Conservation (phyloP, 225 moss, liverwort and hornwort species). For the Antitrichia curtipendula region DNA sequence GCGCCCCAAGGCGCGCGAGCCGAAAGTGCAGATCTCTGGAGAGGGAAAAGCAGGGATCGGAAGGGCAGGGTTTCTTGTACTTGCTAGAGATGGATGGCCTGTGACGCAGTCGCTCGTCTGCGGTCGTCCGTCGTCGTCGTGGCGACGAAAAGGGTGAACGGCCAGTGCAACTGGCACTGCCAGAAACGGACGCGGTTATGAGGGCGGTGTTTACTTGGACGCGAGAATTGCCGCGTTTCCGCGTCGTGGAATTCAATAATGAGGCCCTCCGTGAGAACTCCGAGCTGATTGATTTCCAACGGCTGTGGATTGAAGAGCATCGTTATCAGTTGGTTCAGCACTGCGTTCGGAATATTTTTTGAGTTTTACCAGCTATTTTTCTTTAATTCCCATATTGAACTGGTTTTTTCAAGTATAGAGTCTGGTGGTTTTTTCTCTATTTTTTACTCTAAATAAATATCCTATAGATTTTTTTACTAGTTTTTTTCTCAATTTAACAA, state of each 20-base stretch:
- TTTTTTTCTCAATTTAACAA: background rate
- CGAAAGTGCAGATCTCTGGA: background rate
- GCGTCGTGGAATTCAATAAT: background rate
- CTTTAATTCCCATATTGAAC: too few species aligned
- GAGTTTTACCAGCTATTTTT: background rate
- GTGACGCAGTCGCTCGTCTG: background rate
- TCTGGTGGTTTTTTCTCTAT: too few species aligned
- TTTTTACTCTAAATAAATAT: background rate
- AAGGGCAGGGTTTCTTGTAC: background rate
- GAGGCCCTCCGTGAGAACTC: background rate
- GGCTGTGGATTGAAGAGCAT: background rate
- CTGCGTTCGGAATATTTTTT: background rate
- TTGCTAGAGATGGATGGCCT: too few species aligned
- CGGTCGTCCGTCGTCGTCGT: background rate
- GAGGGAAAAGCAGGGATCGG: fast-evolving
- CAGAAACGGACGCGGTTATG: background rate
- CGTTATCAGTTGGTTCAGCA: background rate
- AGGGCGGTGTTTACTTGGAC: background rate
- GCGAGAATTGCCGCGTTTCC: background rate
- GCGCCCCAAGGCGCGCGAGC: background rate
- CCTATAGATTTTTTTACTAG: background rate
- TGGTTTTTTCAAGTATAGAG: too few species aligned
- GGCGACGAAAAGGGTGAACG: too few species aligned
- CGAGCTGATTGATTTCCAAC: background rate
- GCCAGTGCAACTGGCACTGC: background rate